Evolutionary conservation across 1,139 yeast species (phyloP).

Genomic region (Lodderomyces metapsilosis): DNA sequence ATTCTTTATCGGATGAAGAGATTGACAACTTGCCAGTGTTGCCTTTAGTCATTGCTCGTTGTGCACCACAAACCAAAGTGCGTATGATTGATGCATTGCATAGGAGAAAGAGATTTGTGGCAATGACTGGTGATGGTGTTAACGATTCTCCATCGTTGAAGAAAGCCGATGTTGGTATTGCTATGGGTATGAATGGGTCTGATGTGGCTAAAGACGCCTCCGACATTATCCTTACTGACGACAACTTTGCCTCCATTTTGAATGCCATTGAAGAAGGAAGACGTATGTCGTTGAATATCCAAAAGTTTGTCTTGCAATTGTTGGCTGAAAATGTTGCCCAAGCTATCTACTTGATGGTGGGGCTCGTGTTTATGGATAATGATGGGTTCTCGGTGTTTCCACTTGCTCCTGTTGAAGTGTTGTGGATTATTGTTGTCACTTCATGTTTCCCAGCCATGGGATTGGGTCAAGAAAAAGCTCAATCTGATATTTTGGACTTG

Average conservation of each 20-base stretch:
- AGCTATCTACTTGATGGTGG: slow-evolving; percentile 68
- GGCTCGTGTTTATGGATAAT: slow-evolving; percentile 65
- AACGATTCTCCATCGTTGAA: slow-evolving; percentile 82
- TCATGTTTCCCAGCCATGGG: slow-evolving; percentile 88
- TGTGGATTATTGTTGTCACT: slow-evolving; percentile 78
- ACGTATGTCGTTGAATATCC: slow-evolving; percentile 78
- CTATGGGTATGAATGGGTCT: slow-evolving; percentile 47
- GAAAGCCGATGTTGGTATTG: slow-evolving; percentile 76
- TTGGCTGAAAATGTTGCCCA: slow-evolving; percentile 80
- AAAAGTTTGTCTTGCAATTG: slow-evolving; percentile 75
- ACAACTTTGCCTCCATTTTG: slow-evolving; percentile 52
- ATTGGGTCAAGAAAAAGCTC: slow-evolving; percentile 67
- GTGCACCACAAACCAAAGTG: slow-evolving; percentile 85
- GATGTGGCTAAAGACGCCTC: slow-evolving; percentile 62
- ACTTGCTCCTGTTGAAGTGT: slow-evolving; percentile 73
- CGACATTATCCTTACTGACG: slow-evolving; percentile 53
- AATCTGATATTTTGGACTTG: slow-evolving; percentile 61
- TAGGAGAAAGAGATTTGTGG: slow-evolving; percentile 66
- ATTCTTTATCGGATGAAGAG: slow-evolving; percentile 57
- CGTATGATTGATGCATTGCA: slow-evolving; percentile 83
- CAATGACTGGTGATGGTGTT: slow-evolving; percentile 90
- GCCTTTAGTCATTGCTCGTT: slow-evolving; percentile 79
- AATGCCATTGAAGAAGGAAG: slow-evolving; percentile 74
- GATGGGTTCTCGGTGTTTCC: slow-evolving; percentile 70
- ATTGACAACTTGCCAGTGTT: slow-evolving; percentile 68